A percentile compares a stretch with the other conserved stretches of the same genome.
phyloP scores from a whole-genome alignment of 495 filamentous ascomycete genomes.

The Lophium mytilinum region DNA sequence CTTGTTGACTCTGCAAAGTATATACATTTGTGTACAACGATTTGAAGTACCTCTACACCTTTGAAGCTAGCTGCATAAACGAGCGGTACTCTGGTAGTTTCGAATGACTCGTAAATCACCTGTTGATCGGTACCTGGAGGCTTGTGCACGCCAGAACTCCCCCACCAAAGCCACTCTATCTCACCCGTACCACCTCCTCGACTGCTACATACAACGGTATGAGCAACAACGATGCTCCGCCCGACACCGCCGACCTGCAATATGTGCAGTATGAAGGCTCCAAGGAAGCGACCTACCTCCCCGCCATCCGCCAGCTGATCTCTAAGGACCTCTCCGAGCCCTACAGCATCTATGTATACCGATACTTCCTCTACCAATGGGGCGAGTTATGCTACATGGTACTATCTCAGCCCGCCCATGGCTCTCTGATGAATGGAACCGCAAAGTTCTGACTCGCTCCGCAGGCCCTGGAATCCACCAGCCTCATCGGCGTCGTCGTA shows the following conservation, averaged over 20 bases:
- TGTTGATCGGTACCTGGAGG: neutral
- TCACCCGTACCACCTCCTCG: neutral
- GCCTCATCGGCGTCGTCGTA: slow-evolving; percentile 82
- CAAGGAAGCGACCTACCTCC: slow-evolving; percentile 73
- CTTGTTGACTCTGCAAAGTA: no score
- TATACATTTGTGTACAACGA: no score
- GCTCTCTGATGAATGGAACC: slow-evolving; percentile 10
- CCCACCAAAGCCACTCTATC: neutral
- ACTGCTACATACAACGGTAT: slow-evolving; percentile 6
- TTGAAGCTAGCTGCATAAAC: no score
- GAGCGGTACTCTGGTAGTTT: no score
- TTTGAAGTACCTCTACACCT: no score
- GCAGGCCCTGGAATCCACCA: slow-evolving; percentile 56
- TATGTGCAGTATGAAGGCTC: slow-evolving; percentile 78
- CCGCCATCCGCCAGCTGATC: slow-evolving; percentile 85
- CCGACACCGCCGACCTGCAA: slow-evolving; percentile 40
- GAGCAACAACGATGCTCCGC: slow-evolving; percentile 11
- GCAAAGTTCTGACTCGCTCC: neutral
- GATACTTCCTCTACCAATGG: slow-evolving; percentile 99
- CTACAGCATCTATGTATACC: slow-evolving; percentile 99
- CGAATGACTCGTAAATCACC: neutral
- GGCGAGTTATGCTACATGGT: slow-evolving; percentile 91
- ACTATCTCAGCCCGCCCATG: slow-evolving; percentile 7
- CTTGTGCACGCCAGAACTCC: neutral
- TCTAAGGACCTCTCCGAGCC: slow-evolving; percentile 96